Conservation (phyloP, 371 early-diverging fungal genomes). For the Circinella umbellata region DNA sequence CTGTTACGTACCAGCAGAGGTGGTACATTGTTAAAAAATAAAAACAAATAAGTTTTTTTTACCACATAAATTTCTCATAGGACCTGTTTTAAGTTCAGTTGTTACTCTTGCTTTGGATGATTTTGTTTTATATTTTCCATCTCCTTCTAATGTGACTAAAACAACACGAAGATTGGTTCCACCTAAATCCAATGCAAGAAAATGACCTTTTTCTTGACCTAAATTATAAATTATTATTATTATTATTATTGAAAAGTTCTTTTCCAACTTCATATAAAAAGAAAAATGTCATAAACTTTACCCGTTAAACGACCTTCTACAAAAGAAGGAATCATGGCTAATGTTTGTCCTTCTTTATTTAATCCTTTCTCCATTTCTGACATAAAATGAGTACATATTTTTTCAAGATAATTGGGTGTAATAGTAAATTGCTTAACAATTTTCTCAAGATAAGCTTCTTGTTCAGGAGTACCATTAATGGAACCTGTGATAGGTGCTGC, state of each 20-base stretch:
- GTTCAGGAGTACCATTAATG: conserved; percentile 52
- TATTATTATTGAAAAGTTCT: too few species aligned
- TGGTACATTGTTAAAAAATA: conserved; percentile 27
- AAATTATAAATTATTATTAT: too few species aligned
- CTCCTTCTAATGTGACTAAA: conserved; percentile 82
- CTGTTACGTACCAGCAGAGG: too few species aligned
- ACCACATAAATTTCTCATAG: conserved; percentile 56
- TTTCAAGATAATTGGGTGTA: conserved; percentile 56
- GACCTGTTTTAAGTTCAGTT: conserved; percentile 76
- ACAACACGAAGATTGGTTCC: conserved; percentile 95
- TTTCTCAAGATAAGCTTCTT: conserved; percentile 48
- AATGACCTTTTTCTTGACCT: conserved; percentile 84
- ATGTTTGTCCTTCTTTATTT: conserved; percentile 56
- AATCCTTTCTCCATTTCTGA: conserved; percentile 81
- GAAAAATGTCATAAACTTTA: too few species aligned
- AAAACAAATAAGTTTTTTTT: conserved; percentile 3
- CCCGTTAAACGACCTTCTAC: conserved; percentile 63
- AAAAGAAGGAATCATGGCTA: conserved; percentile 84
- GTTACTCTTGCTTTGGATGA: conserved; percentile 84
- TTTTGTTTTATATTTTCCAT: conserved; percentile 63
- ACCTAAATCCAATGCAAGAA: conserved; percentile 93
- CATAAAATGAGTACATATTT: conserved; percentile 71
- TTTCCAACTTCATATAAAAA: too few species aligned
- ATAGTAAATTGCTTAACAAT: conserved; percentile 67
- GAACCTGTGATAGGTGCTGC: conserved; percentile 20